phyloP scores from a whole-genome alignment of 2,329 filamentous ascomycete species.

The Chrysosporium queenslandicum region DNA sequence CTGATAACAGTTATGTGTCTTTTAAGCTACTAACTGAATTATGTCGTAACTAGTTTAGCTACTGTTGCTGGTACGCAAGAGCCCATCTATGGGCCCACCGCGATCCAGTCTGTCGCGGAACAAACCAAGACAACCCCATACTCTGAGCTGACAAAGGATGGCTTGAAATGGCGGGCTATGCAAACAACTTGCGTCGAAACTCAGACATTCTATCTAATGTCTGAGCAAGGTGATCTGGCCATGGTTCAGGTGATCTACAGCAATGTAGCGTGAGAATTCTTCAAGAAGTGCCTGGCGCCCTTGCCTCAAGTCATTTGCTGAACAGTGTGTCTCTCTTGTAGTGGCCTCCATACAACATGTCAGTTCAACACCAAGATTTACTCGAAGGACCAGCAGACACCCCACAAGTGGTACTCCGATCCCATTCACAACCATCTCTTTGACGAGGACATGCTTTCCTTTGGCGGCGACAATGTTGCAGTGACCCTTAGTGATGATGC shows the following conservation, averaged over 20 bases:
- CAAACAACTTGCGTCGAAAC: constrained; percentile 88
- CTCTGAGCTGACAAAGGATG: constrained; percentile 65
- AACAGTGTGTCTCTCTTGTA: constrained; percentile 31
- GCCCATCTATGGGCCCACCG: constrained; percentile 84
- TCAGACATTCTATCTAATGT: constrained; percentile 82
- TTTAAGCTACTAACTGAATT: constrained; percentile 43
- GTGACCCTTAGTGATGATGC: constrained; percentile 80
- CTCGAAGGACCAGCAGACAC: constrained; percentile 60
- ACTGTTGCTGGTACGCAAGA: constrained; percentile 91
- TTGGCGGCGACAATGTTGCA: constrained; percentile 77
- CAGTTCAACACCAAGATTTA: constrained; percentile 96
- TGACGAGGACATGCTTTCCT: constrained; percentile 69
- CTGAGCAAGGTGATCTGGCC: constrained; percentile 64
- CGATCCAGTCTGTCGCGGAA: constrained; percentile 74
- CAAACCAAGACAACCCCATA: constrained; percentile 70
- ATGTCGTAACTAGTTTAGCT: constrained; percentile 40
- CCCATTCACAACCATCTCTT: constrained; percentile 70
- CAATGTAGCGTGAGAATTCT: constrained; percentile 69
- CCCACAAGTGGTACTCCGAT: constrained; percentile 74
- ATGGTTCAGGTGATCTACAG: constrained; percentile 93
- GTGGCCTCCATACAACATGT: constrained; percentile 77
- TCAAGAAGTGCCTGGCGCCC: neutral
- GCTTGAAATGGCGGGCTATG: constrained; percentile 72
- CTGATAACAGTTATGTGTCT: constrained; percentile 15
- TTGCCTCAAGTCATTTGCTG: constrained; percentile 7